Evolutionary conservation across 2,329 filamentous ascomycete species (phyloP).

Genomic region (Arthrobotrys musiformis): DNA sequence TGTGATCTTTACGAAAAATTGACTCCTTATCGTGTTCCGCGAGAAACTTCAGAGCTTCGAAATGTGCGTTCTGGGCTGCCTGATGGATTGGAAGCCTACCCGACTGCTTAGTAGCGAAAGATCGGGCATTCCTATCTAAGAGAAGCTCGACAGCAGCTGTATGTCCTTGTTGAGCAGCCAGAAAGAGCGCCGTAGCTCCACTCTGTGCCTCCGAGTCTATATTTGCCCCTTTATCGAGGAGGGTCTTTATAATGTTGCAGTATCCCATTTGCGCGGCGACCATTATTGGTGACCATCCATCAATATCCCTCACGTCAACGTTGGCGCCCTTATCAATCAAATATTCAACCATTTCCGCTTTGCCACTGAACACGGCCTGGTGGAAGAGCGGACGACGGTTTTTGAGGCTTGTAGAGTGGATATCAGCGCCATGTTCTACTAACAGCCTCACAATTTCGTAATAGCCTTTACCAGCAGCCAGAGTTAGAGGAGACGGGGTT

Average conservation of each 20-base stretch:
- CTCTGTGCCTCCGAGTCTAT: background rate
- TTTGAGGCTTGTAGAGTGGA: background rate
- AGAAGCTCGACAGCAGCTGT: background rate
- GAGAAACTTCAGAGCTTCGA: constrained; percentile 2
- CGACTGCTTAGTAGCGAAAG: background rate
- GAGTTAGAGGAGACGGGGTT: background rate
- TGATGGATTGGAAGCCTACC: constrained; percentile 4
- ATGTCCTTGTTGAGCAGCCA: constrained; percentile 18
- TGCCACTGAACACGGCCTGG: background rate
- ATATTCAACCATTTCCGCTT: background rate
- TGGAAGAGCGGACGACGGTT: background rate
- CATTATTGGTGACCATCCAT: constrained; percentile 19
- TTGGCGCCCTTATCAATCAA: background rate
- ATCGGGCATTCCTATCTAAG: background rate
- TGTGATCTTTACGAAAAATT: background rate
- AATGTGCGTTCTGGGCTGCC: constrained; percentile 9
- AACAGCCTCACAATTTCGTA: constrained; percentile 15
- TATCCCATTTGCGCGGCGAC: background rate
- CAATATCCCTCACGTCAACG: background rate
- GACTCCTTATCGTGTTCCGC: background rate
- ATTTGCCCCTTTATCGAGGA: background rate
- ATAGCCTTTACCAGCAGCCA: background rate
- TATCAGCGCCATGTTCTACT: background rate
- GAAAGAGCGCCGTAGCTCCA: constrained; percentile 12
- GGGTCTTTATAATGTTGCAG: constrained; percentile 17